These are phyloP conservation scores for Flaveria floridana DNA, from an alignment of 140 eudicot genomes.

Conservation along the genomic window DNA sequence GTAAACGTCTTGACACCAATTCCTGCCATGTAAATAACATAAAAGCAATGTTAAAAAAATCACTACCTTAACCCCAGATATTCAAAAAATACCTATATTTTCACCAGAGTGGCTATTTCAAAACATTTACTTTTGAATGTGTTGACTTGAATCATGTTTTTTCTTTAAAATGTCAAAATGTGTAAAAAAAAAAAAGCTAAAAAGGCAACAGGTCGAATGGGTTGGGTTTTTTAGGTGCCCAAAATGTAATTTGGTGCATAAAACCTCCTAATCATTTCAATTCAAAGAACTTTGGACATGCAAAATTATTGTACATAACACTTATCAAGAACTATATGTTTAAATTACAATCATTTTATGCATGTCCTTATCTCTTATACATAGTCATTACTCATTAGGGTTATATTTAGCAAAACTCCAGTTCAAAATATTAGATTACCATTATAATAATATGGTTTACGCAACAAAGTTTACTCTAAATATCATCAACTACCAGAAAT, in stretches of 20 bases:
- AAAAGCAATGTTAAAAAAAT: background rate
- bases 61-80: background rate
- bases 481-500: constrained; percentile 51
- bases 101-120: background rate
- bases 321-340: background rate
- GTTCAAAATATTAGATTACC: background rate
- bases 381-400: background rate
- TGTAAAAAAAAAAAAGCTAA: background rate
- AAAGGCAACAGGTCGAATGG: background rate
- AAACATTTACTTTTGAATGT: background rate
- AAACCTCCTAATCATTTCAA: background rate
- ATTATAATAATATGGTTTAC: background rate
- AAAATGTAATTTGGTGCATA: background rate
- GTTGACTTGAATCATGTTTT: background rate
- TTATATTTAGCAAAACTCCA: background rate
- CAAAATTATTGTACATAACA: background rate
- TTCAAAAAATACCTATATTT: background rate
- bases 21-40: constrained; percentile 28
- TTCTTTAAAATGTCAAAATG: background rate
- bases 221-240: background rate
- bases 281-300: background rate
- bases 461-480: background rate
- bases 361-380: background rate
- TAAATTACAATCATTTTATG: background rate
- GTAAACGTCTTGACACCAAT: constrained; percentile 43